Evolutionary conservation across 2,329 filamentous ascomycete species (phyloP), one percentile per base, ranked within the genome.

Genomic region (Pseudomassariella vexata): DNA sequence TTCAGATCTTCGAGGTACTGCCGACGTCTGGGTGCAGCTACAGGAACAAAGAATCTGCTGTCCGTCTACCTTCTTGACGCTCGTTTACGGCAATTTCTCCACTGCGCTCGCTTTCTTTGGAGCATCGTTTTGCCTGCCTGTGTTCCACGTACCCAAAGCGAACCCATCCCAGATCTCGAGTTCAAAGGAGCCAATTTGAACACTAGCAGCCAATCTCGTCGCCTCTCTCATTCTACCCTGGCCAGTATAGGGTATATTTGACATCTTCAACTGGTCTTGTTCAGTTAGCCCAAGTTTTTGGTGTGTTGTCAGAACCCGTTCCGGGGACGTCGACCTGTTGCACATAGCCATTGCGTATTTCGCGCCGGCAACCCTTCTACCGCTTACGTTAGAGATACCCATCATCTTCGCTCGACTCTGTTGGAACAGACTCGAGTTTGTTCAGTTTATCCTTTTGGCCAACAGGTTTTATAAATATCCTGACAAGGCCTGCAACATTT

Each of bases 81-180:
- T 54, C 49, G 39, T 53, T 52, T 48, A 44, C 40, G 38, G 40
- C 41, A 35, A 16, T 32, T 40, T 43, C 38, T 41, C 41, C 38
- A 43, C 43, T 43, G 37, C 47, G 45, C 46, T 51, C 50, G 42
- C 46, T 52, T 48, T 46, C 40, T 45, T 51, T 53, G 49, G 48
- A 45, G 45, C 36, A 40, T 37, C 29, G 39, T 44, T 16, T 33
- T 38, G 41, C 39, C 32, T 33, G 47, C 44, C 50, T 54, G 53
- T 53, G 48, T 54, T 51, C 44, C 41, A 48, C 38, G 40, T 39
- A 27, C 36, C 39, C 47, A 44, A 44, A 41, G 38, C 42, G 41
- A 25, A 28, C 24, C 28, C 36, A 25, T 29, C 24, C 28, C 36
- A 27, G 18, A 18, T 11, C 6, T 28, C 10, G n/a, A 15, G 28